Percentiles rank a stretch among this genome's conserved stretches.
phyloP scores from a whole-genome alignment of 2,329 filamentous ascomycete genomes.

The Sporothrix brunneoviolacea region DNA sequence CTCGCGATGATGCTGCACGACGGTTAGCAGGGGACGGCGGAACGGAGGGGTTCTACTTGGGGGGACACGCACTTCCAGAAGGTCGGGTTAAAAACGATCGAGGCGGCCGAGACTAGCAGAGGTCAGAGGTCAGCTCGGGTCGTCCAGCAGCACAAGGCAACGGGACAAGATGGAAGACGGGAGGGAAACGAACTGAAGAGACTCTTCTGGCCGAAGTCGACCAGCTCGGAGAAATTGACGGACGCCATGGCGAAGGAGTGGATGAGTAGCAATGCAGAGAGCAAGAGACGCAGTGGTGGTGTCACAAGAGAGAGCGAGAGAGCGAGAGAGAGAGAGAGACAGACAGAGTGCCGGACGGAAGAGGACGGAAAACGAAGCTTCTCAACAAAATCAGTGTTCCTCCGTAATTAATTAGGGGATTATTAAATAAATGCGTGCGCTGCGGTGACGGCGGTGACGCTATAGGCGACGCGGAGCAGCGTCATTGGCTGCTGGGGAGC shows the following conservation, averaged over 20 bases:
- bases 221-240: slow-evolving; percentile 26
- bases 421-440: too few species aligned
- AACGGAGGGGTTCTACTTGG: not conserved
- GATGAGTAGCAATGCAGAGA: not conserved
- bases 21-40: slow-evolving; percentile 27
- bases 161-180: not conserved
- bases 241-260: slow-evolving; percentile 7
- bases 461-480: not conserved
- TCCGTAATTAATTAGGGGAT: too few species aligned
- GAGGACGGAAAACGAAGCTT: not conserved
- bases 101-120: slow-evolving; percentile 62
- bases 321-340: not conserved
- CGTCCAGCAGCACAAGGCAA: not conserved
- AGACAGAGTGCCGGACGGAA: too few species aligned
- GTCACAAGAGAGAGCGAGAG: not conserved
- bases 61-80: slow-evolving; percentile 84
- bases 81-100: slow-evolving; percentile 93
- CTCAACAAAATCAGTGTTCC: slow-evolving; percentile 15
- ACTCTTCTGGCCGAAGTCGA: slow-evolving; percentile 62
- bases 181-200: slow-evolving; percentile 51
- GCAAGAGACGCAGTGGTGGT: not conserved
- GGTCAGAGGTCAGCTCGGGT: not conserved
- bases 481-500: not conserved
- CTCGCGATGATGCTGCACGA: slow-evolving; percentile 67
- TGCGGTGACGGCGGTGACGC: too few species aligned